Percentiles rank a stretch among this genome's conserved stretches.
phyloP scores from a whole-genome alignment of 139 green algal genomes.

The Pseudopediastrum boryanum region DNA sequence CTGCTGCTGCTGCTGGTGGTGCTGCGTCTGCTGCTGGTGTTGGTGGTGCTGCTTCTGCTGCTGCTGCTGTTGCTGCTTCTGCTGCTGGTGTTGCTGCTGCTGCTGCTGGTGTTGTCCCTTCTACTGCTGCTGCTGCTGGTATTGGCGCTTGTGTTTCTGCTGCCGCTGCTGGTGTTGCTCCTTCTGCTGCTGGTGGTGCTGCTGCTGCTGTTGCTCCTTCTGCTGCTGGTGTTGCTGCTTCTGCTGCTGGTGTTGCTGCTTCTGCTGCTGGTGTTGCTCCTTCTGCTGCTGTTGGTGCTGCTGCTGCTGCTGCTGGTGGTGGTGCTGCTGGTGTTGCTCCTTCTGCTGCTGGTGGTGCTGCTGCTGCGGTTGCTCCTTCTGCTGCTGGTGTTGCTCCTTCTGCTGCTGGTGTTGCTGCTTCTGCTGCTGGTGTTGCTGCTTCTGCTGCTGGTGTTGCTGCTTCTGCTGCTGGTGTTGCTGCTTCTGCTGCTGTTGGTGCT shows the following conservation, averaged over 20 bases:
- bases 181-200: neutral
- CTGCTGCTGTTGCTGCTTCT: constrained; percentile 4
- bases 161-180: neutral
- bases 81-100: constrained; percentile 9
- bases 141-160: constrained; percentile 1
- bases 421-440: no score
- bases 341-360: neutral
- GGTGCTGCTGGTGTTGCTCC: neutral
- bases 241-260: neutral
- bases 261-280: neutral
- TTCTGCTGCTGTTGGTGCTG: neutral
- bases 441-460: no score
- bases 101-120: neutral
- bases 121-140: neutral
- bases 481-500: no score
- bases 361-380: no score
- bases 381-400: no score
- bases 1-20: neutral
- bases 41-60: neutral
- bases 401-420: no score
- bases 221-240: neutral
- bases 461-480: no score
- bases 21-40: neutral
- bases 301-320: neutral
- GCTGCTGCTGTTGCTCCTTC: neutral